Percentiles rank a stretch among this genome's conserved stretches.
These are phyloP conservation scores for Lepidium campestre DNA, from an alignment of 441 rosid genomes.

Conservation along the genomic window DNA sequence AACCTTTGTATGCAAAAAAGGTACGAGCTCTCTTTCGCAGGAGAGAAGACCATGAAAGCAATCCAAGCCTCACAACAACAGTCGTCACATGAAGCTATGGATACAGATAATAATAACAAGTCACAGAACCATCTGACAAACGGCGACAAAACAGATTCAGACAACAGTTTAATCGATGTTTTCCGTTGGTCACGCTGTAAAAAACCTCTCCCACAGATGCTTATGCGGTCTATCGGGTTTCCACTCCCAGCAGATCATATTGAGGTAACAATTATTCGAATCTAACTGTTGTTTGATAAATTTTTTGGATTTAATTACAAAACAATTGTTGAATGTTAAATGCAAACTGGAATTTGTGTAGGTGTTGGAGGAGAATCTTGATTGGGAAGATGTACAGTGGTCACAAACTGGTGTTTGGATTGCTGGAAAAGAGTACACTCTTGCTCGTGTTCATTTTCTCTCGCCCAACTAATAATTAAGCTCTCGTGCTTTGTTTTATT, in stretches of 20 bases:
- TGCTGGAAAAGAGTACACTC: slow-evolving; percentile 81
- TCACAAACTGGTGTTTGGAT: slow-evolving; percentile 98
- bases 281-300: not conserved
- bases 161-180: slow-evolving; percentile 55
- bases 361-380: slow-evolving; percentile 90
- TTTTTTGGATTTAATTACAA: not conserved
- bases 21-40: slow-evolving; percentile 86
- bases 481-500: not conserved
- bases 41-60: slow-evolving; percentile 80
- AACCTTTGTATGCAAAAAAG: slow-evolving; percentile 31
- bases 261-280: slow-evolving; percentile 49
- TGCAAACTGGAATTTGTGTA: slow-evolving; percentile 22
- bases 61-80: slow-evolving; percentile 44
- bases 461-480: slow-evolving; percentile 40
- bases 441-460: slow-evolving; percentile 89
- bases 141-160: slow-evolving; percentile 67
- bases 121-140: slow-evolving; percentile 57
- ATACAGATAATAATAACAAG: slow-evolving; percentile 34
- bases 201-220: slow-evolving; percentile 85
- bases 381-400: slow-evolving; percentile 99
- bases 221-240: slow-evolving; percentile 82
- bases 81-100: slow-evolving; percentile 45
- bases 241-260: slow-evolving; percentile 80
- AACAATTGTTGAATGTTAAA: not conserved
- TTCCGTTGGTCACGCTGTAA: slow-evolving; percentile 94